These are phyloP conservation scores for Cordia subcordata DNA, from an alignment of 257 asterid genomes.

Conservation along the genomic window DNA sequence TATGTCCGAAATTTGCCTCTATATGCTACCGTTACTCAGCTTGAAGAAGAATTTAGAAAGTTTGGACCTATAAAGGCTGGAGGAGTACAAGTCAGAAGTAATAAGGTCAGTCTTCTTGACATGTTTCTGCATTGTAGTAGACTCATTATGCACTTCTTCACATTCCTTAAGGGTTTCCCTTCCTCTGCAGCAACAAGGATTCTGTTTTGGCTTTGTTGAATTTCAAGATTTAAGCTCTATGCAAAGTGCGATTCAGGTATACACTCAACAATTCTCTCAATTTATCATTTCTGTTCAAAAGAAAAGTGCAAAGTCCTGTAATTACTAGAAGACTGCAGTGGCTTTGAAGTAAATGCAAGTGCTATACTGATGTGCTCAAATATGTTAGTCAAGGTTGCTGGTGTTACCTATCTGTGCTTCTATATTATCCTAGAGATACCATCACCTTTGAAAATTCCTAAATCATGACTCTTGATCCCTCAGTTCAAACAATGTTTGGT, in stretches of 20 bases:
- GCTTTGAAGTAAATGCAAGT: too few relatives aligned
- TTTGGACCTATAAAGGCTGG: conserved; percentile 71
- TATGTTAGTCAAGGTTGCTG: too few relatives aligned
- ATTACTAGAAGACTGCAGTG: too few relatives aligned
- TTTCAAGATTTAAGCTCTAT: conserved; percentile 66
- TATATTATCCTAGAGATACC: too few relatives aligned
- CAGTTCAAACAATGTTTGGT: too few relatives aligned
- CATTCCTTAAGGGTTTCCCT: conserved; percentile 5
- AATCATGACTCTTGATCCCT: too few relatives aligned
- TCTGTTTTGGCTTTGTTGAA: conserved; percentile 89
- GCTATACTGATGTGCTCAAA: too few relatives aligned
- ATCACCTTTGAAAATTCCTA: too few relatives aligned
- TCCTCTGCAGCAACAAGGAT: conserved; percentile 54
- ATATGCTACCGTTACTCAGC: conserved; percentile 52
- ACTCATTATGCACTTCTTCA: neutral
- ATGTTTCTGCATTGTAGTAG: neutral
- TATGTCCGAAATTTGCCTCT: conserved; percentile 76
- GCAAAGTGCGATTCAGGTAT: conserved; percentile 77
- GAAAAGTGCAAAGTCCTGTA: too few relatives aligned
- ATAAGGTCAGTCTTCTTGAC: conserved; percentile 44
- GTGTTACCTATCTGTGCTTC: too few relatives aligned
- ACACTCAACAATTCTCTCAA: neutral
- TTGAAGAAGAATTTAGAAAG: conserved; percentile 67
- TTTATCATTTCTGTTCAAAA: too few relatives aligned
- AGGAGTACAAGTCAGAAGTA: conserved; percentile 88